Base-by-base conservation (phyloP, 306 rosid genomes). In the Dicorynia guianensis region DNA sequence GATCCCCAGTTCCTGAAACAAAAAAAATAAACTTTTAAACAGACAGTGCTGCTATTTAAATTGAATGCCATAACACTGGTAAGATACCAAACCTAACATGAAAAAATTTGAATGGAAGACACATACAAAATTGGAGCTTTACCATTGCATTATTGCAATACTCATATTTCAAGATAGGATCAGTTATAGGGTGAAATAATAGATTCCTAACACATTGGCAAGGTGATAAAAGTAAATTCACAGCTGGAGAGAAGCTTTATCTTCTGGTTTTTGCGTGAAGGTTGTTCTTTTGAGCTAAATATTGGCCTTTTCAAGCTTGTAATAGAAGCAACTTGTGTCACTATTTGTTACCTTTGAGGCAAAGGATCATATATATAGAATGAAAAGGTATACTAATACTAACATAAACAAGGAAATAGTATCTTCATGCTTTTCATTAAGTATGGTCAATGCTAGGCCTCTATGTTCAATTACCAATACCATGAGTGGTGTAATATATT, bases 1-100 rank as follows among this genome's bases (percentile, higher is more conserved):
- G 98, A 83, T 95, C 98, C 65, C 98, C 96, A 9, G 97, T 95
- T 80, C 98, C 98, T 92, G 79, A 8, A 70, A 19, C 34, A 79
- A 2, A 20, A 5, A 64, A 20, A 36, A 35, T 14, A 38, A 56
- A 55, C 50, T 61, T 61, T 54, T 53, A 69, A 71, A 44, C 44
- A 35, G 77, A 73, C 30, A 25, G 30, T 25, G 30, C 30, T 25
- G 30, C 30, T 25, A 25, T 25, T 25, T 25, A 25, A 25, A 25
- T 2, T 2, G 30, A 25, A 25, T 1, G 30, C 30, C 30, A 25
- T 25, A 25, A 1, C 30, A 25, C 30, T 25, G 30, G 30, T 25
- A 25, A 25, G 30, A 25, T 25, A 25, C 30, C 30, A 25, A 25
- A 25, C 1, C 30, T 2, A 25, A 25, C 30, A 25, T 25, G 30